Conservation (phyloP, 164 flowering plant genomes). For the Litsea cubeba region DNA sequence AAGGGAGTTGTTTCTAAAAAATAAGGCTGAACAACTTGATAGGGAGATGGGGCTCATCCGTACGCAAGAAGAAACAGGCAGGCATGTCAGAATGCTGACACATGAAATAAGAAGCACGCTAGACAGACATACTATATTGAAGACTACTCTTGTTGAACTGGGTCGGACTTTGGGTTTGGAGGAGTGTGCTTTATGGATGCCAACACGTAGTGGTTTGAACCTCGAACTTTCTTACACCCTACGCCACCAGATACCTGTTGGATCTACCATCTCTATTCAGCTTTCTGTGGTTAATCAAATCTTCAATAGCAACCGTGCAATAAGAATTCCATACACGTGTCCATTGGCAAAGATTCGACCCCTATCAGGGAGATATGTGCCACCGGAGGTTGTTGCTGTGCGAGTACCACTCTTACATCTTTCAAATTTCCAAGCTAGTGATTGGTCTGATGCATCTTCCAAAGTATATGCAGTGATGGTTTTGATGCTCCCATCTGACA, state of each 20-base stretch:
- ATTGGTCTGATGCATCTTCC: constrained; percentile 57
- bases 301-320: constrained; percentile 47
- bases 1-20: constrained; percentile 48
- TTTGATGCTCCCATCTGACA: constrained; percentile 51
- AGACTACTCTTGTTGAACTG: constrained; percentile 68
- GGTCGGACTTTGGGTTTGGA: constrained; percentile 59
- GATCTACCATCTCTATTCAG: constrained; percentile 43
- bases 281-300: constrained; percentile 52
- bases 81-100: constrained; percentile 78
- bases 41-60: constrained; percentile 66
- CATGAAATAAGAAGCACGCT: constrained; percentile 75
- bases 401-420: constrained; percentile 67
- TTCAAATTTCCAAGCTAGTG: constrained; percentile 56
- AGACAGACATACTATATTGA: constrained; percentile 62
- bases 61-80: constrained; percentile 67
- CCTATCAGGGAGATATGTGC: constrained; percentile 41
- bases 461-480: constrained; percentile 70
- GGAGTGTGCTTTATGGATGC: constrained; percentile 86
- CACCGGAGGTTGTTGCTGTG: constrained; percentile 70
- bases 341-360: constrained; percentile 53
- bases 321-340: constrained; percentile 48
- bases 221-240: constrained; percentile 59
- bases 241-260: constrained; percentile 43
- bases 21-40: constrained; percentile 64
- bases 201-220: constrained; percentile 39